Conservation (phyloP, 148 eudicot species). For the Spergularia bocconei region DNA sequence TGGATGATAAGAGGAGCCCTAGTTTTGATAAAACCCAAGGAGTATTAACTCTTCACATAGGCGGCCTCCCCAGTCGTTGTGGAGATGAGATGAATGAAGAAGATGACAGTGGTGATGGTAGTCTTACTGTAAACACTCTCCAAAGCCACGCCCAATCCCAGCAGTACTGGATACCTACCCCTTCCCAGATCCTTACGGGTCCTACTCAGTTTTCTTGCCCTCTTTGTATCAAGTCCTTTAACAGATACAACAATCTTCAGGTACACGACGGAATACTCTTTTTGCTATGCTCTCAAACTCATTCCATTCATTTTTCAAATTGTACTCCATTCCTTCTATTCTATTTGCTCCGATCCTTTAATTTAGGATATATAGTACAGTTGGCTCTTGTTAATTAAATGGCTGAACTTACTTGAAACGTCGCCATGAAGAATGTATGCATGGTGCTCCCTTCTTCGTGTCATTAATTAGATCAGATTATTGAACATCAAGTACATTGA, state of each 20-base stretch:
- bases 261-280: conserved; percentile 19
- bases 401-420: too few relatives aligned
- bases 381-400: too few relatives aligned
- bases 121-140: background rate
- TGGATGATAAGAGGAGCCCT: background rate
- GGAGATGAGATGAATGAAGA: conserved; percentile 6
- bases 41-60: conserved; percentile 46
- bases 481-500: too few relatives aligned
- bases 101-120: background rate
- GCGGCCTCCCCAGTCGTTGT: conserved; percentile 45
- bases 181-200: conserved; percentile 58
- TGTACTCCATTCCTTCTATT: too few relatives aligned
- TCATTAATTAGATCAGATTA: too few relatives aligned
- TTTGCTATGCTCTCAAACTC: too few relatives aligned
- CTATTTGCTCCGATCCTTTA: too few relatives aligned
- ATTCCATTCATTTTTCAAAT: too few relatives aligned
- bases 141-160: background rate
- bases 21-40: conserved; percentile 19
- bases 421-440: too few relatives aligned
- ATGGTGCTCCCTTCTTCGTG: too few relatives aligned
- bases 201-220: conserved; percentile 64
- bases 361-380: too few relatives aligned
- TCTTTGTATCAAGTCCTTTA: conserved; percentile 58
- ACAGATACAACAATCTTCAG: conserved; percentile 70
- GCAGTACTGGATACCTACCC: conserved; percentile 58